Evolutionary conservation across 805 yeast genomes (phyloP).

Genomic region (Blastobotrys chiropterorum): DNA sequence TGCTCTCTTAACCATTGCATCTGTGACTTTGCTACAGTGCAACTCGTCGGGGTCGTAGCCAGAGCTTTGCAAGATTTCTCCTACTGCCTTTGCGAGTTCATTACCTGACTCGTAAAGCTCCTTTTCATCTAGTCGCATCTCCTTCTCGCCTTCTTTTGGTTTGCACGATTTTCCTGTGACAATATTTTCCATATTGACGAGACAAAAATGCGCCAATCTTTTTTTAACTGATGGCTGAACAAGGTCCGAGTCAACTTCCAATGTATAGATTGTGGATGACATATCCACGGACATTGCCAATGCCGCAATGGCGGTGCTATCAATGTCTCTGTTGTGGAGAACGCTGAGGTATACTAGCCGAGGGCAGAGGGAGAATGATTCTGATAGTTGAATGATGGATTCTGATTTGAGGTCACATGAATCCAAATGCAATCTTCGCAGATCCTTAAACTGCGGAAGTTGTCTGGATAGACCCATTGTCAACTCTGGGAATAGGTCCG

Average conservation of each 20-base stretch:
- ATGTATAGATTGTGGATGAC: constrained; percentile 55
- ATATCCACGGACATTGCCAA: constrained; percentile 64
- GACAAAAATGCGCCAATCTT: constrained; percentile 68
- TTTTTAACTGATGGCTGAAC: constrained; percentile 61
- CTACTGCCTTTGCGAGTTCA: constrained; percentile 21
- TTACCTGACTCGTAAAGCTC: constrained; percentile 29
- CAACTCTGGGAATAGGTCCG: constrained; percentile 57
- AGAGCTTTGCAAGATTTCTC: constrained; percentile 13
- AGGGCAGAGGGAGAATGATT: constrained; percentile 62
- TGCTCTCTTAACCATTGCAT: constrained; percentile 36
- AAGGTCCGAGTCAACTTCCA: constrained; percentile 59
- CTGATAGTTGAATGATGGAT: constrained; percentile 55
- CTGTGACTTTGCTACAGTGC: constrained; percentile 20
- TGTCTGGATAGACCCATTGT: constrained; percentile 52
- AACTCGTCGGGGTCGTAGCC: constrained; percentile 12
- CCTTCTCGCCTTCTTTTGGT: not conserved
- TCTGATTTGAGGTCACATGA: constrained; percentile 52
- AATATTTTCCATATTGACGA: constrained; percentile 55
- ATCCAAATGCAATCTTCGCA: constrained; percentile 68
- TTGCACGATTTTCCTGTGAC: constrained; percentile 11
- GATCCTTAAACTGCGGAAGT: constrained; percentile 60
- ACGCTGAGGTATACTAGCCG: constrained; percentile 64
- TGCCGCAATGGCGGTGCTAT: constrained; percentile 55
- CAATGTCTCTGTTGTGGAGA: constrained; percentile 52
- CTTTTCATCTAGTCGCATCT: constrained; percentile 21